Evolutionary conservation across 805 yeast species (phyloP), one percentile per base, ranked within the genome.

Genomic region (Saccharomyces eubayanus): DNA sequence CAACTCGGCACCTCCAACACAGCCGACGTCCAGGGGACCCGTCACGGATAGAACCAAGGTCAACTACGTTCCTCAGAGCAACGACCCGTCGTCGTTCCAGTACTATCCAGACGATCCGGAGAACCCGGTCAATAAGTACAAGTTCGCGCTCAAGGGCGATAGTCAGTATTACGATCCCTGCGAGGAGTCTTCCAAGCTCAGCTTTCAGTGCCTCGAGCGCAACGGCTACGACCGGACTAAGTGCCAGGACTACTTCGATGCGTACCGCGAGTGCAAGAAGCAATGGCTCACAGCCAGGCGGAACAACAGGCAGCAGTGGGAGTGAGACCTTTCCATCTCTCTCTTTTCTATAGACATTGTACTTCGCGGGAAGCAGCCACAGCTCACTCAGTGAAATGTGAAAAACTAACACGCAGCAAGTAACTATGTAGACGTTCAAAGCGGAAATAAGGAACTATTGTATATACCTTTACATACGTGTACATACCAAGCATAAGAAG

Each of bases 81-180:
- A 53, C 10, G 58, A 60, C 24, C 57, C 64, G 11, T 50, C 53
- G 9, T 51, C 62, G 9, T 69, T 56, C 55, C 60, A 63, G 43
- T 70, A 65, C 49, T 69, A 87, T 63, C 98, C 98, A 0, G 99
- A 94, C 59, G 82, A 83, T 52, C 98, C 98, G 27, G 83, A 86
- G 8, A 80, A 84, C 43, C 78, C 80, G 51, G 72, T 81, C 28
- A 91, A 88, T 66, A 83, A 83, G 63, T 79, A 79, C 57, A 75
- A 81, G 54, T 90, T 90, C 75, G 75, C 82, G 0, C 72, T 80
- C 16, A 91, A 92, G 63, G 91, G 80, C 31, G 85, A 95, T 3
- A 84, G 96, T 6, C 82, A 86, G 66, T 94, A 77, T 69, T 92
- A 86, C 64, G 97, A 92, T 66, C 99, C 99, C 0, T 92, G 99